These are phyloP conservation scores for Podospora bellae-mahoneyi DNA, from an alignment of 495 filamentous ascomycete species.

Conservation along the genomic window DNA sequence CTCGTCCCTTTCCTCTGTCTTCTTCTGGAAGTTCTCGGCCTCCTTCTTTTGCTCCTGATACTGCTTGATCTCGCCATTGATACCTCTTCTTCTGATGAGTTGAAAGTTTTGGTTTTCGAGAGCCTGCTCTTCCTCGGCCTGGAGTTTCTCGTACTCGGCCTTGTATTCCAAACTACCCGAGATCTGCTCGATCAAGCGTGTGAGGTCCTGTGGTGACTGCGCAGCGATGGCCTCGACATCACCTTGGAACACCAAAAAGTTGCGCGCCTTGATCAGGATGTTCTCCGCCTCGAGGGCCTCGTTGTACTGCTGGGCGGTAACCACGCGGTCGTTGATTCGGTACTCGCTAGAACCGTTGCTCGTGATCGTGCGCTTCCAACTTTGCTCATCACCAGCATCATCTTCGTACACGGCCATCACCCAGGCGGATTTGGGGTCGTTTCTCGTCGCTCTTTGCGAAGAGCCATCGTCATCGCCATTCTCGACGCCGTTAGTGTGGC, in stretches of 20 bases:
- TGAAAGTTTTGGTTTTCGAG: constrained; percentile 83
- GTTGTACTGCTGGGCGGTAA: constrained; percentile 90
- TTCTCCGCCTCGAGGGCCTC: constrained; percentile 89
- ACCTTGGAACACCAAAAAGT: constrained; percentile 97
- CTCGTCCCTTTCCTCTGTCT: constrained; percentile 83
- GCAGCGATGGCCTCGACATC: constrained; percentile 98
- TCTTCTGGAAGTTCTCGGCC: constrained; percentile 84
- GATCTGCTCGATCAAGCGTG: constrained; percentile 93
- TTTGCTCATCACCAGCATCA: constrained; percentile 90
- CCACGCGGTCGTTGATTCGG: constrained; percentile 87
- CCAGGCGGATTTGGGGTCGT: constrained; percentile 91
- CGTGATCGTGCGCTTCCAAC: constrained; percentile 94
- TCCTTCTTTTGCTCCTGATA: constrained; percentile 97
- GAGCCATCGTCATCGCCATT: constrained; percentile 56
- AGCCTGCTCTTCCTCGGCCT: constrained; percentile 79
- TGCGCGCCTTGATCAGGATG: constrained; percentile 94
- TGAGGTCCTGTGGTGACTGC: constrained; percentile 91
- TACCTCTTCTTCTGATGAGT: constrained; percentile 81
- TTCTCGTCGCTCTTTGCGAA: constrained; percentile 51
- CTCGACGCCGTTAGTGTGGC: constrained; percentile 50
- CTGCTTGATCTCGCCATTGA: constrained; percentile 97
- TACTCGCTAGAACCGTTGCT: constrained; percentile 88
- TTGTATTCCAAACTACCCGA: constrained; percentile 95
- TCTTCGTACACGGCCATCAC: constrained; percentile 99
- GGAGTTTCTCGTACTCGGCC: constrained; percentile 85